A percentile compares a stretch with the other conserved stretches of the same genome.
Evolutionary conservation across 768 basidiomycete genomes (phyloP).

Genomic region (Mycena metata): DNA sequence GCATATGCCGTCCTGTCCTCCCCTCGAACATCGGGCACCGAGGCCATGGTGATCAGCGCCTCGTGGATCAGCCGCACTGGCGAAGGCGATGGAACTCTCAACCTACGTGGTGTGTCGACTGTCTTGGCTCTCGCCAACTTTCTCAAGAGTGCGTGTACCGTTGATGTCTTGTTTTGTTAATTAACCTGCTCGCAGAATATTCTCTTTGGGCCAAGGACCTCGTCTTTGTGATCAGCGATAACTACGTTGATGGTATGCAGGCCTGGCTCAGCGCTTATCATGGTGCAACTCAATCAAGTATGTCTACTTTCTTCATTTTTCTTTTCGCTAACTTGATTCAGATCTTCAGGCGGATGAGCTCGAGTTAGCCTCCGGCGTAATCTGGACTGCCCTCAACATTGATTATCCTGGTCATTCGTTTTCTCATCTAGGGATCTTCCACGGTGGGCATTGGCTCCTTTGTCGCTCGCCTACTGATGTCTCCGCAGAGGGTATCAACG

Average conservation of each 20-base stretch:
- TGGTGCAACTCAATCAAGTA: constrained; percentile 75
- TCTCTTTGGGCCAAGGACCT: constrained; percentile 97
- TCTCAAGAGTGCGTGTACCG: constrained; percentile 73
- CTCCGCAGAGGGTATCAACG: constrained; percentile 90
- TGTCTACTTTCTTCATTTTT: constrained; percentile 21
- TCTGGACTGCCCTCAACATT: constrained; percentile 95
- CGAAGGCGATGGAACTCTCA: constrained; percentile 70
- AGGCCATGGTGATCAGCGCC: constrained; percentile 92
- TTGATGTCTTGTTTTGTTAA: background rate
- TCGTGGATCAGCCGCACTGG: constrained; percentile 85
- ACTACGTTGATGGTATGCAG: constrained; percentile 91
- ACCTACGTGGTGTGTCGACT: constrained; percentile 89
- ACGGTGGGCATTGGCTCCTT: constrained; percentile 66
- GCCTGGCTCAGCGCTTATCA: constrained; percentile 93
- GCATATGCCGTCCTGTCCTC: constrained; percentile 86
- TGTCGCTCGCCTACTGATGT: constrained; percentile 13
- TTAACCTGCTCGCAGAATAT: constrained; percentile 63
- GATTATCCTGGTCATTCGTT: constrained; percentile 99
- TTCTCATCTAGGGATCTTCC: constrained; percentile 94
- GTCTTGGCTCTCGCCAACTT: constrained; percentile 88
- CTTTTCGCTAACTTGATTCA: constrained; percentile 44
- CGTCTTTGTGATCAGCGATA: constrained; percentile 90
- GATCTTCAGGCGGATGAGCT: constrained; percentile 78
- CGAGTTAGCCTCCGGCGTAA: constrained; percentile 80
- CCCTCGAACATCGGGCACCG: constrained; percentile 92